phyloP scores from a whole-genome alignment of 2,329 filamentous ascomycete genomes.

The Ilyonectria sp. region DNA sequence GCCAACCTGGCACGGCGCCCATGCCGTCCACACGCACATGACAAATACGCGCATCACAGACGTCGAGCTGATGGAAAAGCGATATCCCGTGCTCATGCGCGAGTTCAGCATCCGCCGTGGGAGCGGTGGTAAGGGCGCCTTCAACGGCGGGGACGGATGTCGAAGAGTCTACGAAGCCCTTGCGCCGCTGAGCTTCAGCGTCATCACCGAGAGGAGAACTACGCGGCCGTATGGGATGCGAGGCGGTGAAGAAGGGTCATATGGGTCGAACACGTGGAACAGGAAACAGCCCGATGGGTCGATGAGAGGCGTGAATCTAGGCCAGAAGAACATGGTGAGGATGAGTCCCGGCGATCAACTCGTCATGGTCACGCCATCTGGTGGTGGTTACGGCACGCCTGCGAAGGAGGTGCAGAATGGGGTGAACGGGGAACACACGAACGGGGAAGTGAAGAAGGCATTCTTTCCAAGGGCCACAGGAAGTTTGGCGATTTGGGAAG shows the following conservation, averaged over 20 bases:
- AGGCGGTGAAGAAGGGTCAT: conserved; percentile 77
- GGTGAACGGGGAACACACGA: background rate
- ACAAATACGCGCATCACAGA: conserved; percentile 54
- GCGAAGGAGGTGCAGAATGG: background rate
- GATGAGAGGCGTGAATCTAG: conserved; percentile 48
- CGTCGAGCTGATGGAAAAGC: conserved; percentile 51
- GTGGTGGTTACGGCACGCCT: conserved; percentile 31
- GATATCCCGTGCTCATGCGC: conserved; percentile 50
- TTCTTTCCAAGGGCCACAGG: background rate
- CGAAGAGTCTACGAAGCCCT: conserved; percentile 85
- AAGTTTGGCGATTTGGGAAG: background rate
- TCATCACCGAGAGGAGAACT: conserved; percentile 82
- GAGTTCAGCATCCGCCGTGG: conserved; percentile 48
- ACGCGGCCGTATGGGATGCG: conserved; percentile 82
- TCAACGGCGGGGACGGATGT: conserved; percentile 81
- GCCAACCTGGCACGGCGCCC: conserved; percentile 45
- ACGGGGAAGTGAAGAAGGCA: background rate
- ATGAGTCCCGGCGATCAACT: conserved; percentile 37
- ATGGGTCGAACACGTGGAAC: conserved; percentile 80
- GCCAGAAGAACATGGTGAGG: conserved; percentile 29
- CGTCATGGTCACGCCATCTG: conserved; percentile 34
- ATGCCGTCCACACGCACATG: conserved; percentile 52
- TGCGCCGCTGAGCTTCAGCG: conserved; percentile 81
- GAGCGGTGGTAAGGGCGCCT: conserved; percentile 72
- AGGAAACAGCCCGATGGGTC: conserved; percentile 46